Conservation (phyloP, 768 basidiomycete species). For the Pholiota microspora region DNA sequence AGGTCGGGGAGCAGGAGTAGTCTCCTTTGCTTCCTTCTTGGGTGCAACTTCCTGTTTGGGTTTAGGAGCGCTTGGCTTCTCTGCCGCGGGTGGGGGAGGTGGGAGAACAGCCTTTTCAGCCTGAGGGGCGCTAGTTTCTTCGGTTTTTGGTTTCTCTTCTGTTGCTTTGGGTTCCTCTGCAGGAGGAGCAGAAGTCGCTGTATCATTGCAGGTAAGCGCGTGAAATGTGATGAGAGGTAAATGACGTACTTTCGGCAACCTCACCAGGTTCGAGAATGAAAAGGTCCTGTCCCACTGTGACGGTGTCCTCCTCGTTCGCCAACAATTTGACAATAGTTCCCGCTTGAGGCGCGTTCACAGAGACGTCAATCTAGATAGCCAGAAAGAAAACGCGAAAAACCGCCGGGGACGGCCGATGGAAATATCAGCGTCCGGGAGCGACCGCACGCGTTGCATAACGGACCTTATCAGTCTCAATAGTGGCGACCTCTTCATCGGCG, state of each 20-base stretch:
- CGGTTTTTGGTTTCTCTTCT: constrained; percentile 20
- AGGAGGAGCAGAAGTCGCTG: constrained; percentile 24
- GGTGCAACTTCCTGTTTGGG: constrained; percentile 27
- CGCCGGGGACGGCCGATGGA: constrained; percentile 6
- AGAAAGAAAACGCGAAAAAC: constrained; percentile 8
- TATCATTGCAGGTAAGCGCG: constrained; percentile 2
- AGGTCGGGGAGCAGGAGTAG: constrained; percentile 28
- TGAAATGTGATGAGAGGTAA: background rate
- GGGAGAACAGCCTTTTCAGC: constrained; percentile 42
- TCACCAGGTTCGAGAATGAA: constrained; percentile 88
- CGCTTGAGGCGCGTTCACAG: constrained; percentile 88
- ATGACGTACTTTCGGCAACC: constrained; percentile 43
- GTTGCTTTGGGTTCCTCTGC: constrained; percentile 36
- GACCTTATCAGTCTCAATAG: constrained; percentile 99
- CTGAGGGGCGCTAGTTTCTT: constrained; percentile 47
- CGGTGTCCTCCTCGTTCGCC: constrained; percentile 91
- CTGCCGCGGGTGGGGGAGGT: constrained; percentile 36
- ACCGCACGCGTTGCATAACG: constrained; percentile 9
- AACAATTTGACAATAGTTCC: constrained; percentile 87
- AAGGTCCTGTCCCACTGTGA: constrained; percentile 91
- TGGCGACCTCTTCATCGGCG: constrained; percentile 94
- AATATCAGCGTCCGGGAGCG: constrained; percentile 16
- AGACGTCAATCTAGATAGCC: constrained; percentile 81
- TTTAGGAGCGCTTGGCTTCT: constrained; percentile 27
- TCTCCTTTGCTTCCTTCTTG: constrained; percentile 34